phyloP scores from a whole-genome alignment of 305 asterid species.

The Fraxinus ornus region DNA sequence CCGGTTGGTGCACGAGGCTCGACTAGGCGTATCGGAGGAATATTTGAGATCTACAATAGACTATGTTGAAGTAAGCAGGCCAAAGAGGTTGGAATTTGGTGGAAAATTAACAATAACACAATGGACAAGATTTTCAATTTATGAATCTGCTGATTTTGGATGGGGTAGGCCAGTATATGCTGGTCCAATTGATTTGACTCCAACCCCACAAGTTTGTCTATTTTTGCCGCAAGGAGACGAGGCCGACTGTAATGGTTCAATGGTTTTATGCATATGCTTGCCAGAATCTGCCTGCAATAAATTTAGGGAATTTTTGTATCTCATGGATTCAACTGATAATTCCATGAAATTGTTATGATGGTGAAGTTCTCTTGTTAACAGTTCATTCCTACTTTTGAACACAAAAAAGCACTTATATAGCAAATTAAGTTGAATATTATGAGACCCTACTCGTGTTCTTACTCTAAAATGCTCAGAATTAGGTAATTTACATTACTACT shows the following conservation, averaged over 20 bases:
- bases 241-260: conserved; percentile 45
- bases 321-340: conserved; percentile 6
- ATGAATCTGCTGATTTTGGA: conserved; percentile 78
- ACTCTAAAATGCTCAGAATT: neutral
- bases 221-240: conserved; percentile 67
- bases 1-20: conserved; percentile 52
- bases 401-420: neutral
- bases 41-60: conserved; percentile 80
- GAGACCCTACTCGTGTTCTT: neutral
- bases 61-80: conserved; percentile 59
- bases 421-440: neutral
- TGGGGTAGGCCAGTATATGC: conserved; percentile 86
- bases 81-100: conserved; percentile 71
- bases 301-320: conserved; percentile 48
- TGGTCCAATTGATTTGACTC: conserved; percentile 83
- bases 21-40: conserved; percentile 58
- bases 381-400: neutral
- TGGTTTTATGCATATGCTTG: conserved; percentile 82
- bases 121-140: conserved; percentile 82
- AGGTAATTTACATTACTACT: neutral
- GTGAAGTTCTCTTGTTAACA: neutral
- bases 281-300: conserved; percentile 62
- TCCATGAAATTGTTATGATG: neutral
- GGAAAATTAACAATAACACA: conserved; percentile 80
- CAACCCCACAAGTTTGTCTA: conserved; percentile 81